phyloP scores from a whole-genome alignment of 345 rosid genomes.

The Raphanus raphanistrum region DNA sequence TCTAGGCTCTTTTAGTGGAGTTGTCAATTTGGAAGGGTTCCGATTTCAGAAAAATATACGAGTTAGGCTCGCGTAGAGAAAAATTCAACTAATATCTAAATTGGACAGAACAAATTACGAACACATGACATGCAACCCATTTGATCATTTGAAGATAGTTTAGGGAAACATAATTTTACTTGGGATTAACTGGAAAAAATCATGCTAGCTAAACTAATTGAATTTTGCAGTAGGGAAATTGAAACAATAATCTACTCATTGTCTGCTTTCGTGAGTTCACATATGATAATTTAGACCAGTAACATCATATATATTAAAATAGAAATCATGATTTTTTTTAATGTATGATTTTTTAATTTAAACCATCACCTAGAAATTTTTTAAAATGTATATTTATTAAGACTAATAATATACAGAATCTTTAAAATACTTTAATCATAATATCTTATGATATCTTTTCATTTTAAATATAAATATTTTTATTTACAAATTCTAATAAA shows the following conservation, averaged over 20 bases:
- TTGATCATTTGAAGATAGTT: conserved; percentile 3
- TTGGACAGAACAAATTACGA: conserved; percentile 26
- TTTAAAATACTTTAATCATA: too few species aligned
- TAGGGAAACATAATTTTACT: background rate
- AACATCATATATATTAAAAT: background rate
- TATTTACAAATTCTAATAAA: too few species aligned
- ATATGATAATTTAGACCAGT: background rate
- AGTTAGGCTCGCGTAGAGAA: conserved; percentile 37
- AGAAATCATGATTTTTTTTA: too few species aligned
- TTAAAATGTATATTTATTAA: too few species aligned
- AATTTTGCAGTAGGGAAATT: background rate
- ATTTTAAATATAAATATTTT: too few species aligned
- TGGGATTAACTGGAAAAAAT: background rate
- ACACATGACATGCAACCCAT: background rate
- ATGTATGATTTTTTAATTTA: too few species aligned
- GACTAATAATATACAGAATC: too few species aligned
- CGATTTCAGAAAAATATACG: conserved; percentile 5
- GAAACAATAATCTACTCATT: background rate
- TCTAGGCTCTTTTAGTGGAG: conserved; percentile 35
- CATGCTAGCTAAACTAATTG: background rate
- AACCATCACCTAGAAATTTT: too few species aligned
- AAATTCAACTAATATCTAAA: background rate
- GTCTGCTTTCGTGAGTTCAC: background rate
- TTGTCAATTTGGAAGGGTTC: conserved; percentile 36
- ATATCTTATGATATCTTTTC: too few species aligned